Evolutionary conservation across 257 asterid species (phyloP), one percentile per base, ranked within the genome.

Genomic region (Petunia axillaris): DNA sequence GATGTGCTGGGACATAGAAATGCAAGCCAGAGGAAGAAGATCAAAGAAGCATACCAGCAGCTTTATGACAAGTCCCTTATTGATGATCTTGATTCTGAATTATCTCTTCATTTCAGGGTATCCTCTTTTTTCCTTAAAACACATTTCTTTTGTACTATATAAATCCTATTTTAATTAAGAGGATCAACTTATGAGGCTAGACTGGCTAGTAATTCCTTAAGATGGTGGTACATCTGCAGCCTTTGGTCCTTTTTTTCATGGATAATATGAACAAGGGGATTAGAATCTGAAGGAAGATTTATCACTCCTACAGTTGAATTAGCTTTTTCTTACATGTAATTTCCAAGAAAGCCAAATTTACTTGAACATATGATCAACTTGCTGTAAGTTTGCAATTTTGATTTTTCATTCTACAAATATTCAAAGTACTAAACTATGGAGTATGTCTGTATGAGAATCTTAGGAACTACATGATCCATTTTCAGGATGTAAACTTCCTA

Each of bases 81-180:
- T 81, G 91, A 89, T 85, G 77, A 79, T 50, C 90, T 94, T 57
- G 8, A 10, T 68, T 80, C 88, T 76, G 95, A 94, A 82, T 82
- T 94, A 71, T 91, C 97, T 65, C 94, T 95, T 83, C 97, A 92
- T 85, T 94, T 94, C 82, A 39, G 85, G 97, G 95, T 92, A 89
- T 37, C 2, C 38, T 63, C 35, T 55, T 64, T 46, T 79, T 53
- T 81, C 41, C 2, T 40, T 1, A 59, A 41, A 10, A 35, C n/a
- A 38, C 3, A 36, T 36, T 13, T 62, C 15, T 37, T 63, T 58
- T 4, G 4, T 66, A 39, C 50, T 39, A 7, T 39, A 65, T 13
- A 44, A 14, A 14, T 65, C 52, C 6, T 37, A 66, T 40, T 41
- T 65, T 66, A 66, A 40, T 65, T 66, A 66, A 40, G 40, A 4